Conservation (phyloP, 2,329 filamentous ascomycete species). For the Chaetomium olivaceum region DNA sequence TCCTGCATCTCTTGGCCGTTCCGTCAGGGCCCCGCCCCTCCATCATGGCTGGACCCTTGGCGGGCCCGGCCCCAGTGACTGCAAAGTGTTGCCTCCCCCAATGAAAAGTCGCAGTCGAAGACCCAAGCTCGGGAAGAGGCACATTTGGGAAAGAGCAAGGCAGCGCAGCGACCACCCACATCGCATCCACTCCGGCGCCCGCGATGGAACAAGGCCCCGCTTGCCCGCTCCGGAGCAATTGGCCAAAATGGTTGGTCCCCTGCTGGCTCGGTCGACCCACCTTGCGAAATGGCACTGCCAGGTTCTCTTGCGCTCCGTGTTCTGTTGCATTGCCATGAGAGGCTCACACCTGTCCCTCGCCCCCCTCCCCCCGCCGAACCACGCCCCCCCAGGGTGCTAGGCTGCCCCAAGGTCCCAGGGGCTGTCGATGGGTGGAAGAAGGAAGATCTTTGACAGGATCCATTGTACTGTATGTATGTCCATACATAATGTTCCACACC, state of each 20-base stretch:
- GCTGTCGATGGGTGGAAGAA: neutral
- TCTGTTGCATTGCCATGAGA: slow-evolving; percentile 16
- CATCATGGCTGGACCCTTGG: slow-evolving; percentile 24
- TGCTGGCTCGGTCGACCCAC: slow-evolving; percentile 15
- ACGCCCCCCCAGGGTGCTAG: slow-evolving; percentile 3
- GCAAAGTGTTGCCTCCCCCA: slow-evolving; percentile 20
- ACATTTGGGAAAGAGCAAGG: slow-evolving; percentile 22
- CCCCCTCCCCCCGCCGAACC: slow-evolving; percentile 17
- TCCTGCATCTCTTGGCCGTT: slow-evolving; percentile 24
- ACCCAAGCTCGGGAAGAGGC: slow-evolving; percentile 30
- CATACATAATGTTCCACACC: slow-evolving; percentile 31
- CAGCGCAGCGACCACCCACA: slow-evolving; percentile 16
- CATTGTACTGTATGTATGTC: neutral
- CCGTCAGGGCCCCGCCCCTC: slow-evolving; percentile 21
- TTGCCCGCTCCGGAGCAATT: slow-evolving; percentile 21
- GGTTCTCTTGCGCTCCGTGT: slow-evolving; percentile 10
- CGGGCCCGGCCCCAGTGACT: slow-evolving; percentile 22
- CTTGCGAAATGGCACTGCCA: slow-evolving; percentile 22
- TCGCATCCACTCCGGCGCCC: slow-evolving; percentile 16
- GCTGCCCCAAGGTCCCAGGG: slow-evolving; percentile 2
- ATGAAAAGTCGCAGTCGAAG: slow-evolving; percentile 21
- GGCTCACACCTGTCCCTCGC: slow-evolving; percentile 6
- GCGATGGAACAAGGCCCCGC: slow-evolving; percentile 24
- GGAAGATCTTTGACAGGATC: slow-evolving; percentile 26
- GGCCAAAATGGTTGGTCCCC: slow-evolving; percentile 13